A percentile compares a stretch with the other conserved stretches of the same genome.
Evolutionary conservation across 2,329 filamentous ascomycete genomes (phyloP).

Genomic region (Clonostachys solani): DNA sequence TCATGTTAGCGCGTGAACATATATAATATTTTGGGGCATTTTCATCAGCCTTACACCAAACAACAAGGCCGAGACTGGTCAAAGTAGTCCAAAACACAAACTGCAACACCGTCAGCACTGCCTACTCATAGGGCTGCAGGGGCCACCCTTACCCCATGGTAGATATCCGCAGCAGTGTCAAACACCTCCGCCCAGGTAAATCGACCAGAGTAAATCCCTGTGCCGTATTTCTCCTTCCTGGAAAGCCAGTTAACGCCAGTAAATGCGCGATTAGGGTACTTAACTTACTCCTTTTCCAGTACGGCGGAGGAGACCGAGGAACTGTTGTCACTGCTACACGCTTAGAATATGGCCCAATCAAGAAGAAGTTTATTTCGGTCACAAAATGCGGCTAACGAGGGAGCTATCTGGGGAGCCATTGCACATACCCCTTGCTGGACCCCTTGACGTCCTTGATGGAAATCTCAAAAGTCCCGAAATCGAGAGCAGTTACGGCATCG

Average conservation of each 20-base stretch:
- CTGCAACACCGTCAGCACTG: slow-evolving; percentile 33
- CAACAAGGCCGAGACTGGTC: slow-evolving; percentile 80
- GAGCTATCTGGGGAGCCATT: slow-evolving; percentile 84
- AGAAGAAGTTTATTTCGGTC: background rate
- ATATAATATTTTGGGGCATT: too few relatives aligned
- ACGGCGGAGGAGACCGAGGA: slow-evolving; percentile 42
- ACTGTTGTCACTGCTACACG: slow-evolving; percentile 37
- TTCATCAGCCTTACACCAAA: slow-evolving; percentile 76
- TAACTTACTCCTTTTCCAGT: slow-evolving; percentile 70
- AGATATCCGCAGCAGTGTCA: slow-evolving; percentile 83
- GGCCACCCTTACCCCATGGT: slow-evolving; percentile 70
- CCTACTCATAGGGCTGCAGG: slow-evolving; percentile 1
- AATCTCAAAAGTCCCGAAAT: slow-evolving; percentile 87
- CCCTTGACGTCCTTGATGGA: slow-evolving; percentile 86
- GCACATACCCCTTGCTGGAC: slow-evolving; percentile 95
- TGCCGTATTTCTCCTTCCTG: slow-evolving; percentile 73
- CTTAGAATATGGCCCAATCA: slow-evolving; percentile 31
- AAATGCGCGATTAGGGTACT: background rate
- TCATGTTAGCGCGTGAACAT: background rate
- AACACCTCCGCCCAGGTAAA: slow-evolving; percentile 74
- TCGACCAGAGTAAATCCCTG: slow-evolving; percentile 62
- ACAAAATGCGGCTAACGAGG: slow-evolving; percentile 14
- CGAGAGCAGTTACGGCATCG: slow-evolving; percentile 88
- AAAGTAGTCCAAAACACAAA: slow-evolving; percentile 96
- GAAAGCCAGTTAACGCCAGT: slow-evolving; percentile 11